Conservation (phyloP, 257 asterid genomes). For the Scutellaria baicalensis region DNA sequence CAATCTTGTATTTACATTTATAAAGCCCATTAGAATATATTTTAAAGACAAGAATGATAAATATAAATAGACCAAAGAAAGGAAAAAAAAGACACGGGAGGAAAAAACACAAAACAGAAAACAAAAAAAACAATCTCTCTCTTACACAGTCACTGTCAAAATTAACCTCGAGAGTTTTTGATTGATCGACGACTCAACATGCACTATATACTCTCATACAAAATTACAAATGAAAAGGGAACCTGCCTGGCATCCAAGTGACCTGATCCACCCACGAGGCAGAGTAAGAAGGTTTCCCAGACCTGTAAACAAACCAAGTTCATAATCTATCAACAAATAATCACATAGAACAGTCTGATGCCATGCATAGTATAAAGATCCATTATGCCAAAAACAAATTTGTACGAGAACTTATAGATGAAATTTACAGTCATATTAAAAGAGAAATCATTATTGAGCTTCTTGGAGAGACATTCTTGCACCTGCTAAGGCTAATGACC, state of each 20-base stretch:
- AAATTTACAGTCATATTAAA: constrained; percentile 2
- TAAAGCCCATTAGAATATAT: too few relatives aligned
- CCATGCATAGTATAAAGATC: not conserved
- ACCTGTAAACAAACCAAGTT: constrained; percentile 36
- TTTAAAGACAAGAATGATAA: too few relatives aligned
- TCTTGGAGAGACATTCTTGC: constrained; percentile 13
- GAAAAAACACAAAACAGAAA: too few relatives aligned
- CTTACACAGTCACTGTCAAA: not conserved
- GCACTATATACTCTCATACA: constrained; percentile 1
- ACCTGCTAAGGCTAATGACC: constrained; percentile 98
- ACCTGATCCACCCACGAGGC: constrained; percentile 92
- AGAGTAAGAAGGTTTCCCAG: constrained; percentile 71
- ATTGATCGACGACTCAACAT: not conserved
- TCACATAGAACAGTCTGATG: not conserved
- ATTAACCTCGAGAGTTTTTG: not conserved
- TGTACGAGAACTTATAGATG: not conserved
- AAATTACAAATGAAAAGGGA: constrained; percentile 27
- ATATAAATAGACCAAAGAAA: too few relatives aligned
- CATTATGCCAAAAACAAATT: not conserved
- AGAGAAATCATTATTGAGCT: constrained; percentile 16
- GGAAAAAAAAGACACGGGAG: too few relatives aligned
- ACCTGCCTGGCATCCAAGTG: constrained; percentile 88
- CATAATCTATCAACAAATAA: constrained; percentile 10
- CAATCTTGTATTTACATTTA: too few relatives aligned
- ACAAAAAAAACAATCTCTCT: too few relatives aligned